Conservation (phyloP, 2,329 filamentous ascomycete genomes). For the Colletotrichum sp. region DNA sequence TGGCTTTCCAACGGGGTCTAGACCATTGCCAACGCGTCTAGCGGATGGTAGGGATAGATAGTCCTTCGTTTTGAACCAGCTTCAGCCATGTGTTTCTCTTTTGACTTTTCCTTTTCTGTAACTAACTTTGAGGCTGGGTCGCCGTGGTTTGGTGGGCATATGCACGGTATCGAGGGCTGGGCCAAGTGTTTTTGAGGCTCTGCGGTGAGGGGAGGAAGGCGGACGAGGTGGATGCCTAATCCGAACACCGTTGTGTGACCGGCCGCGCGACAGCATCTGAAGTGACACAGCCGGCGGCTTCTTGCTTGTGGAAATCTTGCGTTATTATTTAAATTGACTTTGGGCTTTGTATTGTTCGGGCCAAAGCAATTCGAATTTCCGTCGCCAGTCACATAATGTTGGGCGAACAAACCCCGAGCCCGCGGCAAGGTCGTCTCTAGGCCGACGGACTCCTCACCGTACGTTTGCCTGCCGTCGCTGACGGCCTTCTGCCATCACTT, state of each 20-base stretch:
- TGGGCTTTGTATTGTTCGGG: background rate
- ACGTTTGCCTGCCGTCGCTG: background rate
- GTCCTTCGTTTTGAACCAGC: background rate
- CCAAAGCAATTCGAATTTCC: background rate
- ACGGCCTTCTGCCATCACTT: background rate
- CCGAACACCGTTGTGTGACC: background rate
- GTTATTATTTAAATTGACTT: background rate
- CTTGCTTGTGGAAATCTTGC: background rate
- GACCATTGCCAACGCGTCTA: background rate
- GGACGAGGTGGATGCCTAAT: background rate
- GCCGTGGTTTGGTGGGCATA: background rate
- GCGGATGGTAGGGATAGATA: background rate
- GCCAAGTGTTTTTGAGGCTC: background rate
- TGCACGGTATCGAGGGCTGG: background rate
- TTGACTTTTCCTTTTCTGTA: background rate
- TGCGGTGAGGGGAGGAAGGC: background rate
- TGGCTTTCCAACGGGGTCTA: background rate
- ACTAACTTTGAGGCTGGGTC: background rate
- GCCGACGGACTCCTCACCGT: background rate
- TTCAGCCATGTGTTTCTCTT: background rate
- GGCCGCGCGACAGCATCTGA: background rate
- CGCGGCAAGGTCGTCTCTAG: background rate
- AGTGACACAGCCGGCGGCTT: background rate
- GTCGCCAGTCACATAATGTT: background rate
- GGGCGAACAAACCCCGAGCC: background rate